Evolutionary conservation across 768 basidiomycete species (phyloP), one percentile per base, ranked within the genome.

Genomic region (Pholiota conissans): DNA sequence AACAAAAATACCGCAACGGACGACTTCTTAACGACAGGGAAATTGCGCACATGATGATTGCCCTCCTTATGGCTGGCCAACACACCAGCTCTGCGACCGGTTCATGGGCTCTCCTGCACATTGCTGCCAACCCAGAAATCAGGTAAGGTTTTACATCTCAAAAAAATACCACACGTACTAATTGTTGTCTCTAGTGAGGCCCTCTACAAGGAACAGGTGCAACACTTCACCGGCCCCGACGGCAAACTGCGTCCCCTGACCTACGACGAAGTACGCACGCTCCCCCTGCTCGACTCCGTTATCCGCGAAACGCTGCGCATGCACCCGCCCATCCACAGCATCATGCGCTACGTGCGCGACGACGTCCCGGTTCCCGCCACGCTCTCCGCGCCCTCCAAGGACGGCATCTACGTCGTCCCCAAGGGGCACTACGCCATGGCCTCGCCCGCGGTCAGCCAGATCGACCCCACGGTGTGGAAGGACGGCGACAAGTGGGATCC

Each of bases 51-150:
- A 95, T 99, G 69, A 87, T 99, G 89, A 99, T 98, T 67, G 97
- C 97, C 14, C 84, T 99, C 46, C 86, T 99, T 61, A 98, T 99
- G 97, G 97, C 97, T 42, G 97, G 97, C 35, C 97, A 99, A 75
- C 97, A 99, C 74, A 99, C 97, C 0, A 93, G 91, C 65, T 97
- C 97, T 13, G 89, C 97, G 2, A 89, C 93, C 20, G 87, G 87
- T 29, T 89, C 94, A 9, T 99, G 97, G 97, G 70, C 87, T 14
- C 79, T 98, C 35, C 83, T 98, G 40, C 93, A 97, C 67, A 71
- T 98, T 28, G 96, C 95, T 27, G 76, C 84, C 61, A 82, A 87
- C 47, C 83, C 82, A 0, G 85, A 90, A 24, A 65, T 95, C 59
- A 85, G 84, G 92, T 95, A 68, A 65, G 89, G 82, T 18, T 3